These are phyloP conservation scores for Podospora conica DNA, from an alignment of 495 filamentous ascomycete species.

Conservation along the genomic window DNA sequence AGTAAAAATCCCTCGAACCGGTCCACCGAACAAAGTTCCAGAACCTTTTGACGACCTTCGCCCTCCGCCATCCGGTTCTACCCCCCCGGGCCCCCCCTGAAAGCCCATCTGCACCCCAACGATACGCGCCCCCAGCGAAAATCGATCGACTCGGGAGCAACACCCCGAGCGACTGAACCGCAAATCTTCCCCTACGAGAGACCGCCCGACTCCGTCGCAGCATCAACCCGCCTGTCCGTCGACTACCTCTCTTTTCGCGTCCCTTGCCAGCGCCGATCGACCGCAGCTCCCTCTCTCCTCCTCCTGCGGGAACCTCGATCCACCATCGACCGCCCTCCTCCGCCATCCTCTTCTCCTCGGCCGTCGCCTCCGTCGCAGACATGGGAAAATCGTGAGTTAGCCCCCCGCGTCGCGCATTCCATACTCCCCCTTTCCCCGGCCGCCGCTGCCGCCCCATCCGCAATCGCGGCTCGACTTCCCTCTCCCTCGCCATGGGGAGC, in stretches of 20 bases:
- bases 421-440: slow-evolving; percentile 1
- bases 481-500: background rate
- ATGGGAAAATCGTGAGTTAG: slow-evolving; percentile 46
- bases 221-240: background rate
- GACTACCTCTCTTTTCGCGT: background rate
- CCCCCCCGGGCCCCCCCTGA: background rate
- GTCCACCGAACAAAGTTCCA: background rate
- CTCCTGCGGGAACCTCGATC: background rate
- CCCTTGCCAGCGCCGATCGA: background rate
- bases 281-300: background rate
- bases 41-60: background rate
- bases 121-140: background rate
- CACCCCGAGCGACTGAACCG: background rate
- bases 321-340: background rate
- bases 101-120: background rate
- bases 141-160: background rate
- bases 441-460: background rate
- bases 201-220: background rate
- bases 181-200: background rate
- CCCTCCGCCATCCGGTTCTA: background rate
- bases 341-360: background rate
- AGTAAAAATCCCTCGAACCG: background rate
- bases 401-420: slow-evolving; percentile 5
- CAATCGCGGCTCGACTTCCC: background rate
- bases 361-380: slow-evolving; percentile 11